Evolutionary conservation across 2,329 filamentous ascomycete species (phyloP).

Genomic region (Phaeosphaeriaceae sp.): DNA sequence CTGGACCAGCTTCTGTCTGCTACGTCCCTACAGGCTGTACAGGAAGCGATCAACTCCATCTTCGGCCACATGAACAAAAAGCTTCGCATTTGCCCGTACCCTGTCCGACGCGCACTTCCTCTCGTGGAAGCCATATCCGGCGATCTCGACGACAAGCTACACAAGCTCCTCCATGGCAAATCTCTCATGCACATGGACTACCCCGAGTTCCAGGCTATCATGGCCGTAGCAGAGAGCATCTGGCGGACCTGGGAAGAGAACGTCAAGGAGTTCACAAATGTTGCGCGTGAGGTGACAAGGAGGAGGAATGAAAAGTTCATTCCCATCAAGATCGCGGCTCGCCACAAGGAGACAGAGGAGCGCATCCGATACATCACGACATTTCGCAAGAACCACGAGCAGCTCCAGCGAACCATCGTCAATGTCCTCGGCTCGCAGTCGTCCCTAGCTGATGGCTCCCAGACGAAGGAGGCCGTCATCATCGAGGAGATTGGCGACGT

Average conservation of each 20-base stretch:
- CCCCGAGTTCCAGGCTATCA: conserved; percentile 84
- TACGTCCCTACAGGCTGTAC: conserved; percentile 84
- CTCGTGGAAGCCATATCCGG: conserved; percentile 97
- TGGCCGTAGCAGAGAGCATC: conserved; percentile 82
- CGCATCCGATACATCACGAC: conserved; percentile 91
- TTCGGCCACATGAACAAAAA: conserved; percentile 98
- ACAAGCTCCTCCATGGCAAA: conserved; percentile 82
- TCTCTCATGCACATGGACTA: conserved; percentile 93
- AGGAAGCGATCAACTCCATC: conserved; percentile 87
- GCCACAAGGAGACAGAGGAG: conserved; percentile 87
- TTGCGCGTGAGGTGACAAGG: conserved; percentile 92
- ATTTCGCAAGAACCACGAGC: conserved; percentile 96
- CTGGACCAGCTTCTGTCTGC: conserved; percentile 93
- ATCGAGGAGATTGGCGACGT: conserved; percentile 97
- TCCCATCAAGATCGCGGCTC: conserved; percentile 91
- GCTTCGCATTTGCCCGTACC: conserved; percentile 93
- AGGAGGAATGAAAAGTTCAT: conserved; percentile 98
- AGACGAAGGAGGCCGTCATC: conserved; percentile 62
- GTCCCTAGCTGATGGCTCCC: conserved; percentile 50
- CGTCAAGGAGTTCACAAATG: conserved; percentile 96
- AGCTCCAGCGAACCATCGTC: conserved; percentile 93
- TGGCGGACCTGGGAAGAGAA: conserved; percentile 96
- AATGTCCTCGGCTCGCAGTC: conserved; percentile 83
- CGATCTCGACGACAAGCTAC: conserved; percentile 86
- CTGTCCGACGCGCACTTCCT: conserved; percentile 86